Conservation (phyloP, 202 grass and related monocot genomes). For the Brachypodium distachyon region DNA sequence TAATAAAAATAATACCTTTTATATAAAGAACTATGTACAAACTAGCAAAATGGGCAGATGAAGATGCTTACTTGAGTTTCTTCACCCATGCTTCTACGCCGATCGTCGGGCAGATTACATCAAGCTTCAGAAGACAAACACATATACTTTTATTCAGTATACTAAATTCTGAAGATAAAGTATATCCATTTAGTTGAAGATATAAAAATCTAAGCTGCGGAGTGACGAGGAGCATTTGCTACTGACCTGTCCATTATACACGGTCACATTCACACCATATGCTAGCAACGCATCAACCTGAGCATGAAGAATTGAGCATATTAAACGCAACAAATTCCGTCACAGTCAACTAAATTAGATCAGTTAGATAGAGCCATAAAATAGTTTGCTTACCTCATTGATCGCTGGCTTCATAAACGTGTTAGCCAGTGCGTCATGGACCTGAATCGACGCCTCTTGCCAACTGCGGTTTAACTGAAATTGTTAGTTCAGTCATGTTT, state of each 20-base stretch:
- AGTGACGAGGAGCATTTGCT: too few species aligned
- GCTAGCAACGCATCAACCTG: conserved; percentile 72
- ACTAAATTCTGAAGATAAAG: not conserved
- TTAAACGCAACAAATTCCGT: not conserved
- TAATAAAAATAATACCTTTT: too few species aligned
- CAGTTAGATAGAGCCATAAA: not conserved
- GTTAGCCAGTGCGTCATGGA: conserved; percentile 40
- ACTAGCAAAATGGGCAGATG: not conserved
- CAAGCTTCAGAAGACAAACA: conserved; percentile 32
- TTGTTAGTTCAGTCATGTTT: too few species aligned
- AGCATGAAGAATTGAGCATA: not conserved
- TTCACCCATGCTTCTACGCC: conserved; percentile 54
- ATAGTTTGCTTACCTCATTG: conserved; percentile 29
- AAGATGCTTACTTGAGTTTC: conserved; percentile 50
- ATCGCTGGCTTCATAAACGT: conserved; percentile 90
- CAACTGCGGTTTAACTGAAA: conserved; percentile 34
- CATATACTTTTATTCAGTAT: not conserved
- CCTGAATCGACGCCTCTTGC: conserved; percentile 24
- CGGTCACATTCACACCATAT: conserved; percentile 62
- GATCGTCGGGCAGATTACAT: conserved; percentile 54
- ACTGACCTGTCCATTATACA: conserved; percentile 85
- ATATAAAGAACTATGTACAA: too few species aligned
- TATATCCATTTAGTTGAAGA: not conserved
- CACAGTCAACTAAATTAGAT: not conserved
- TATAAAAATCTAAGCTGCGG: too few species aligned